Evolutionary conservation across 306 rosid species (phyloP).

Genomic region (Malus orientalis): DNA sequence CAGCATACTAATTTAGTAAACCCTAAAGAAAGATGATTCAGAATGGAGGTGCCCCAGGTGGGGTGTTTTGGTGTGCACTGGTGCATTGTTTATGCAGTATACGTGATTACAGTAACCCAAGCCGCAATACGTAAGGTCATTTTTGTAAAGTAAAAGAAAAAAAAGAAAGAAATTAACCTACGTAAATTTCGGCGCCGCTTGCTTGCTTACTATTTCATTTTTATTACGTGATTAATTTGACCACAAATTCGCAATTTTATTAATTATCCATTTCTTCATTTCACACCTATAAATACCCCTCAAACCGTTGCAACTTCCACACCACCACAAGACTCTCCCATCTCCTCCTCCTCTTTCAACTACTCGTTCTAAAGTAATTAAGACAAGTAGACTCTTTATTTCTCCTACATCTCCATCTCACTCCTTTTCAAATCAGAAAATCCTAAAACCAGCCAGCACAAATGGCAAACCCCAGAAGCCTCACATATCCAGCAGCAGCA

Average conservation of each 20-base stretch:
- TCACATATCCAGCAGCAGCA: background rate
- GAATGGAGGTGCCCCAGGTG: no score
- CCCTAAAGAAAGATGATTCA: no score
- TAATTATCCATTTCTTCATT: background rate
- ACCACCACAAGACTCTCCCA: background rate
- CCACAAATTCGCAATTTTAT: background rate
- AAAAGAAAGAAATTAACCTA: background rate
- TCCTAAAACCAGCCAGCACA: background rate
- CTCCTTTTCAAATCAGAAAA: background rate
- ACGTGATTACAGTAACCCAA: background rate
- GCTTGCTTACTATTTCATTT: background rate
- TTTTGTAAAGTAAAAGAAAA: background rate
- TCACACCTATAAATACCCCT: conserved; percentile 10
- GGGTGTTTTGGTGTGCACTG: no score
- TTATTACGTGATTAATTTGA: background rate
- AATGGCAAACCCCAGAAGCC: conserved; percentile 9
- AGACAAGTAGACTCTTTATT: no score
- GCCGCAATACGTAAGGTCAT: background rate
- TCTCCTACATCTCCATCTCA: background rate
- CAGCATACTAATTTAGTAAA: background rate
- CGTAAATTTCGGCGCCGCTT: background rate
- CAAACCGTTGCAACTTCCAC: conserved; percentile 14
- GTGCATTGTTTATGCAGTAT: no score
- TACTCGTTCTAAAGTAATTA: background rate
- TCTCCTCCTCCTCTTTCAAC: background rate